Evolutionary conservation across 1,284 basidiomycete species (phyloP).

Genomic region (Cerrena zonata): DNA sequence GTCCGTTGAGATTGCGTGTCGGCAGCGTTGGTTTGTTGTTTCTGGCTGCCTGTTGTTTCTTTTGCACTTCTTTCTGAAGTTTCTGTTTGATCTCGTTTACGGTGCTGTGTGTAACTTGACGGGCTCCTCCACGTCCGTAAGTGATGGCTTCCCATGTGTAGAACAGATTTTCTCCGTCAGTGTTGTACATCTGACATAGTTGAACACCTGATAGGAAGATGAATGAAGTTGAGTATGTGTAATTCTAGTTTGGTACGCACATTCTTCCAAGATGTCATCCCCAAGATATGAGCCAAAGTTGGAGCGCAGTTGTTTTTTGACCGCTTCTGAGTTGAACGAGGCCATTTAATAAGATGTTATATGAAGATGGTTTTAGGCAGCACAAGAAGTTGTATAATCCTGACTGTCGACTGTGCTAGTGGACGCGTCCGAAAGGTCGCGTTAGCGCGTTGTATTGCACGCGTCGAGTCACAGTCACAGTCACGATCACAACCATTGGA

Average conservation of each 20-base stretch:
- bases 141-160: conserved; percentile 68
- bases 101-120: conserved; percentile 46
- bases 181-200: conserved; percentile 61
- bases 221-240: background rate
- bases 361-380: background rate
- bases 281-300: conserved; percentile 5
- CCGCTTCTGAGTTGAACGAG: background rate
- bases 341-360: background rate
- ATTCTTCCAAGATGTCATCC: conserved; percentile 9
- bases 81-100: conserved; percentile 47
- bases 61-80: conserved; percentile 43
- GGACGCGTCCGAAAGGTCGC: background rate
- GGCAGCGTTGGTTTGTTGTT: conserved; percentile 16
- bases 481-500: too few species aligned
- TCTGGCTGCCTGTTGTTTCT: conserved; percentile 28
- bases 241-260: conserved; percentile 1
- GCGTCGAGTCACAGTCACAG: background rate
- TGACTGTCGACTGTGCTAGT: too few species aligned
- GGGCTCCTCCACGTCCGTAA: conserved; percentile 30
- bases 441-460: background rate
- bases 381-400: too few species aligned
- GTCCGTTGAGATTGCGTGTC: conserved; percentile 14
- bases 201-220: conserved; percentile 41
- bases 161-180: conserved; percentile 51
- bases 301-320: background rate